Base-by-base conservation (phyloP, 75 land plant genomes). In the Pinus tabuliformis region DNA sequence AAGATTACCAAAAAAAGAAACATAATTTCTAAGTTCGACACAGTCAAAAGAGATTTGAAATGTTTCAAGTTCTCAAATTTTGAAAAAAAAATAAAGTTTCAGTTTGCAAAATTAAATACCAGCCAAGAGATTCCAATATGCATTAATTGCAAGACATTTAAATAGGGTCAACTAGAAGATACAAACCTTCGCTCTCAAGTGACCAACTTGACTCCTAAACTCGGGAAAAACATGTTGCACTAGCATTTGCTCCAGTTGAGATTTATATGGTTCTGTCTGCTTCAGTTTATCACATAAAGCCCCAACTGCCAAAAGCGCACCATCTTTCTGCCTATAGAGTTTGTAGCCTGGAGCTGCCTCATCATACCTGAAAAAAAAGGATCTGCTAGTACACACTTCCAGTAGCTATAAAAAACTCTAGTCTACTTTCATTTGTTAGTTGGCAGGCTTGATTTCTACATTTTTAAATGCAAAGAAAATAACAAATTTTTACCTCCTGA, bases 201-300 rank as follows among this genome's bases (percentile, higher is more conserved):
- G 98, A 39, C 99, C 99, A 79, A 82, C 86, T 57, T 90, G 96
- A 76, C 99, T 95, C 71, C 81, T 84, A 79, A 97, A 97, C 77
- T 97, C 99, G 33, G 99, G 98, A 72, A 89, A 95, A 18, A 97
- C 99, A 87, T 97, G 95, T 66, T 95, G 98, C 58, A 97, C 96
- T 70, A 97, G 82, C 99, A 97, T 97, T 58, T 78, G 86, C 82
- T 97, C 99, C 72, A 97, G 89, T 76, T 95, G 92, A 68, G 98
- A 92, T 70, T 95, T 95, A 78, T 97, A 97, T 0, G 99, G 99
- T 49, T 92, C 93, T 28, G 93, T 89, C 76, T 97, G 93, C 82
- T 91, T 95, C 73, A 97, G 62, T 73, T 89, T 92, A 81, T 97
- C 99, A 84, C 93, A 93, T 58, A 97, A 76, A 28, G 98, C 86